Base-by-base conservation (phyloP, 768 basidiomycete species). In the Panellus pusillus region DNA sequence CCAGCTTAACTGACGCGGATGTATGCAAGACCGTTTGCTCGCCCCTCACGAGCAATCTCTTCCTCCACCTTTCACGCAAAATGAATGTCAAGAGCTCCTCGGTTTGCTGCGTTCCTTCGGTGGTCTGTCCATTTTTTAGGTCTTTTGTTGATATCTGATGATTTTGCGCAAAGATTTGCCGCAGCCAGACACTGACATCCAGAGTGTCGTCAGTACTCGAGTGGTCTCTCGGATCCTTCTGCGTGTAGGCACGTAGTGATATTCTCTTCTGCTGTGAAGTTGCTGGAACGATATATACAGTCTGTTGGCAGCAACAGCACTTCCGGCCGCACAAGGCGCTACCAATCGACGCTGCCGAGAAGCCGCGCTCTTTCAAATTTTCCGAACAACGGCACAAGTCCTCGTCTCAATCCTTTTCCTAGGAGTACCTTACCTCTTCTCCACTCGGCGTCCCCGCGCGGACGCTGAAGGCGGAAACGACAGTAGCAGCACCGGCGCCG, bases 341-440 rank as follows among this genome's bases (percentile, higher is more conserved):
- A 6, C 87, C 87, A 1, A 73, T 70, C 7, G 84, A 86, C 54
- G 71, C 78, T 20, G 60, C 57, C 4, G 64, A 59, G 27, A 55
- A 62, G 24, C 60, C 74, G 28, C 67, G 70, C 9, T 38, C 43
- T 5, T 40, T 52, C 0, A 64, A 69, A 0, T 72, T 88, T 52
- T 72, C 27, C 81, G 85, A 37, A 74, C 73, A 4, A 55, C 83
- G 29, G 50, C 81, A 45, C 85, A 89, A 65, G 66, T 89, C 62
- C 28, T 89, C 39, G 67, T 86, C 51, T 81, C 84, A 0, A 72
- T 79, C 57, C 57, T 93, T 19, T 89, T 87, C 63, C 77, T 93
- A 9, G 91, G 91, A 2, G 84, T 93, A 44, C 91, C 91, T 1
- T 91, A 86, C 68, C 68, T 92, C 52, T 89, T 91, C 72, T 68